phyloP scores from a whole-genome alignment of 371 early-diverging fungal species.

The Mucor mucedo region DNA sequence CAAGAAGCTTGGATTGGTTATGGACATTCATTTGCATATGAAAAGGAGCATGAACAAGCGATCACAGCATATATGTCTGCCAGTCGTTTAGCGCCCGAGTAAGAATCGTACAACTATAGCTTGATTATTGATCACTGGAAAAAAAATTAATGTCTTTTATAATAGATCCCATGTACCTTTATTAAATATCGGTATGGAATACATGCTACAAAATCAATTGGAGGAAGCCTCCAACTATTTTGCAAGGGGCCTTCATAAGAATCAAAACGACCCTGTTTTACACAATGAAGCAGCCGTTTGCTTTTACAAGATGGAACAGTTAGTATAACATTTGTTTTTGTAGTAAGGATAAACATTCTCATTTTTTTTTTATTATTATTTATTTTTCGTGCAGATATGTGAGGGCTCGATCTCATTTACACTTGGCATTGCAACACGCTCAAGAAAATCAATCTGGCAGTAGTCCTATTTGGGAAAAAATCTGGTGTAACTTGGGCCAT shows the following conservation, averaged over 20 bases:
- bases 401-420: slow-evolving; percentile 56
- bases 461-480: slow-evolving; percentile 59
- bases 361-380: slow-evolving; percentile 1
- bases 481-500: slow-evolving; percentile 76
- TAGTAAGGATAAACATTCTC: background rate
- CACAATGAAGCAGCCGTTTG: slow-evolving; percentile 74
- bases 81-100: slow-evolving; percentile 70
- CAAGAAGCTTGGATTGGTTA: slow-evolving; percentile 80
- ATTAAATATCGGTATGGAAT: slow-evolving; percentile 79
- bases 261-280: slow-evolving; percentile 66
- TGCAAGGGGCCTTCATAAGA: slow-evolving; percentile 52
- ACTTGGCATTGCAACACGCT: slow-evolving; percentile 57
- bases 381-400: slow-evolving; percentile 45
- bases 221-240: slow-evolving; percentile 64
- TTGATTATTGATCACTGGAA: too few species aligned
- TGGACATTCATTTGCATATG: slow-evolving; percentile 79
- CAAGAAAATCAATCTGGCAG: slow-evolving; percentile 45
- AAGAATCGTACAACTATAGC: slow-evolving; percentile 10
- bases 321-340: slow-evolving; percentile 19
- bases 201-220: slow-evolving; percentile 62
- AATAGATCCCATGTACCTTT: slow-evolving; percentile 70
- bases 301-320: slow-evolving; percentile 60
- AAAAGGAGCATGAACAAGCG: slow-evolving; percentile 80
- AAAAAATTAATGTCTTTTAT: background rate
- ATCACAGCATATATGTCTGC: slow-evolving; percentile 74